A percentile compares a stretch with the other conserved stretches of the same genome.
These are phyloP conservation scores for Mycosphaerella sp. DNA, from an alignment of 2,329 filamentous ascomycete species.

Conservation along the genomic window DNA sequence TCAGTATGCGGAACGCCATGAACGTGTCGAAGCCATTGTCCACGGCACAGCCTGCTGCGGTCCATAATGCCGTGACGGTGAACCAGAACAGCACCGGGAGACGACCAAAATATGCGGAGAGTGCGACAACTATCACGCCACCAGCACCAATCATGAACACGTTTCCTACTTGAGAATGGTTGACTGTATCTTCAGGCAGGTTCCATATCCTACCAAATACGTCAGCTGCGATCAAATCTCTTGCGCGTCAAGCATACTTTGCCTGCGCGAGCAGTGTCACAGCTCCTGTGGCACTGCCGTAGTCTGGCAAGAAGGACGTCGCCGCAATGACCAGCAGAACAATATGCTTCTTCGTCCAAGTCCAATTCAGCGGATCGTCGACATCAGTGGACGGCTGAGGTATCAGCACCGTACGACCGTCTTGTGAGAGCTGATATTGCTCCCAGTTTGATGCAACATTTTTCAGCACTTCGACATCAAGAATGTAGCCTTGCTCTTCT, in stretches of 20 bases:
- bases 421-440: constrained; percentile 34
- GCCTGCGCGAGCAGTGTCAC: constrained; percentile 12
- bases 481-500: constrained; percentile 33
- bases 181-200: constrained; percentile 9
- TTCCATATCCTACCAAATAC: constrained; percentile 5
- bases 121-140: constrained; percentile 38
- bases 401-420: constrained; percentile 21
- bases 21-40: constrained; percentile 37
- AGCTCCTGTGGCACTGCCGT: constrained; percentile 13
- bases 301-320: constrained; percentile 13
- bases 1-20: constrained; percentile 41
- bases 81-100: constrained; percentile 42
- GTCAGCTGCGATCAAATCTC: background rate
- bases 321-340: constrained; percentile 24
- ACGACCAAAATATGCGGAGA: constrained; percentile 42
- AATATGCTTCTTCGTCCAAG: constrained; percentile 38
- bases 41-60: constrained; percentile 38
- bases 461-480: constrained; percentile 30
- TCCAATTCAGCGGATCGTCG: constrained; percentile 26
- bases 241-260: background rate
- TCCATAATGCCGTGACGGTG: constrained; percentile 34
- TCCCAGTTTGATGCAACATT: constrained; percentile 36
- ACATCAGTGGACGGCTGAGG: constrained; percentile 21
- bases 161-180: constrained; percentile 10
- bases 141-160: constrained; percentile 41